A percentile compares a stretch with the other conserved stretches of the same genome.
Conservation (phyloP, 179 eudicot species). For the Monotropa hypopitys region DNA sequence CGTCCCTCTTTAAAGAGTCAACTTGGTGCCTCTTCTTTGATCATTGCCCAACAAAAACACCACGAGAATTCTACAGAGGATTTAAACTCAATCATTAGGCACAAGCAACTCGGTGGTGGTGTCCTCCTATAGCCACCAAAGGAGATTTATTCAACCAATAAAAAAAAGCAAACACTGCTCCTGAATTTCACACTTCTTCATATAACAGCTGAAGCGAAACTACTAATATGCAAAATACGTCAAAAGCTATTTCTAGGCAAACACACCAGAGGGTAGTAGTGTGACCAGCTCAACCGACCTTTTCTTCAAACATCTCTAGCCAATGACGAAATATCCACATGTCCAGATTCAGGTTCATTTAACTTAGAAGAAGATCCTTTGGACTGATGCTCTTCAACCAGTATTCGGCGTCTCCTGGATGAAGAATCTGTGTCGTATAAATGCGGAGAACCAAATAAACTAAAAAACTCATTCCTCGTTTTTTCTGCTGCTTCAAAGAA, state of each 20-base stretch:
- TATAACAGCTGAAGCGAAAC: no score
- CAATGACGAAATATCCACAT: slow-evolving; percentile 52
- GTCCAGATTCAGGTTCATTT: slow-evolving; percentile 26
- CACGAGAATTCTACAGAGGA: no score
- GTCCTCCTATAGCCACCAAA: no score
- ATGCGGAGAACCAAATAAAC: slow-evolving; percentile 30
- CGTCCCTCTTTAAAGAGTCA: no score
- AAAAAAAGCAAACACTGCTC: no score
- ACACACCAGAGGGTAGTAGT: background rate
- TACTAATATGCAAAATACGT: no score
- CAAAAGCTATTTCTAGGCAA: background rate
- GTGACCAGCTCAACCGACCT: background rate
- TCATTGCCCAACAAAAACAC: no score
- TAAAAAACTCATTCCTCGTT: slow-evolving; percentile 46
- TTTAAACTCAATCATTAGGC: no score
- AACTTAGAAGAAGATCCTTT: slow-evolving; percentile 18
- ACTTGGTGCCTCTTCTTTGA: no score
- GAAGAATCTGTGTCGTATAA: slow-evolving; percentile 25
- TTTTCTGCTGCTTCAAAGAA: slow-evolving; percentile 77
- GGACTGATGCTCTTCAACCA: slow-evolving; percentile 27
- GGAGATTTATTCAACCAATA: no score
- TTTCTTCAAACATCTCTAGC: slow-evolving; percentile 51
- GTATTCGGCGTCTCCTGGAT: slow-evolving; percentile 29
- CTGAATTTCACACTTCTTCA: no score
- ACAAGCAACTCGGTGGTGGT: no score